Evolutionary conservation across 345 rosid genomes (phyloP), one percentile per base, ranked within the genome.

Genomic region (Lepidium africanum): DNA sequence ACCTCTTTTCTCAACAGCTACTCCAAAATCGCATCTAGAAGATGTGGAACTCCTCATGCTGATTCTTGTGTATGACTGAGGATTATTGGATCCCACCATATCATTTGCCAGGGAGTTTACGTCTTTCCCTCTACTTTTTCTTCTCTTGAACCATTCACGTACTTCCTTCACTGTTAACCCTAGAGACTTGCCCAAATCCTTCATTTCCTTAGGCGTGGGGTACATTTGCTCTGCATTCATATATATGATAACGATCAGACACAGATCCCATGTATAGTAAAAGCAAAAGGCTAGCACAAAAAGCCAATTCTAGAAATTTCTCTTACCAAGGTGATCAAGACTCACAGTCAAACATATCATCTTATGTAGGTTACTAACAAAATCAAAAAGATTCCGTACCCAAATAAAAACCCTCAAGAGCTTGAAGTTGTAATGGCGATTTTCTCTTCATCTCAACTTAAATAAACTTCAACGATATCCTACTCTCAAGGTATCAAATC

Each of bases 71-170:
- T 36, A 23, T 55, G 49, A 8, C 5, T 38, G 41, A 4, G 67
- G 38, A 36, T 60, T 79, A 65, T 4, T 63, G 17, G 54, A 50
- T 60, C 47, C 67, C 60, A 52, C 54, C 3, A 51, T 25, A 64
- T 65, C 54, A 46, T 45, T 41, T 45, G 66, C 62, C 62, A 57
- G 53, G 15, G 74, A 76, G 67, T 72, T 69, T 37, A 60, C 71
- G 25, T 67, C 36, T 16, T 69, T 77, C 35, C 67, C 70, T 77
- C 76, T 83, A 19, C 77, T 78, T 62, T 85, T 84, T 82, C 89
- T 85, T 80, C 95, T 78, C 78, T 77, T 91, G 73, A 87, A 86
- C 99, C 99, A 89, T 43, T 80, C 81, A 40, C 80, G 78, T 43
- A 94, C 95, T 81, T 94, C 90, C 71, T 84, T 81, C 63, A 66